These are phyloP conservation scores for Penicillium pulvis DNA, from an alignment of 495 filamentous ascomycete genomes.

Conservation along the genomic window DNA sequence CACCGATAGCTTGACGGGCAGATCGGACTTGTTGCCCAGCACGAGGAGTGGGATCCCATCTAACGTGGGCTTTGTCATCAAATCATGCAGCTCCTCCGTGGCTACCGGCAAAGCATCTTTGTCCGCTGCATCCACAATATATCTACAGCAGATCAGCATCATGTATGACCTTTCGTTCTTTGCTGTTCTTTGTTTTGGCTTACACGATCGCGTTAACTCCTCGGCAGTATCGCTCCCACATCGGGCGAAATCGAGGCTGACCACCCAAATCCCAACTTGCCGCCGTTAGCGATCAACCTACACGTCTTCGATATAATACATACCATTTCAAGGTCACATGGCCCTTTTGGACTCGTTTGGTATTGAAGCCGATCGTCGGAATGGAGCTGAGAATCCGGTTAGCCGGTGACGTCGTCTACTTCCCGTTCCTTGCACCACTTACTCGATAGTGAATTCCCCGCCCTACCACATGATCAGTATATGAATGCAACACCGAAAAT, in stretches of 20 bases:
- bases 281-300: conserved; percentile 13
- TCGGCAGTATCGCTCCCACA: conserved; percentile 99
- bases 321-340: conserved; percentile 98
- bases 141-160: conserved; percentile 46
- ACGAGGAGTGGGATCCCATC: conserved; percentile 94
- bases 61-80: conserved; percentile 83
- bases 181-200: conserved; percentile 17
- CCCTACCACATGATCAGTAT: conserved; percentile 61
- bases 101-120: conserved; percentile 78
- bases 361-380: conserved; percentile 98
- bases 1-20: conserved; percentile 82
- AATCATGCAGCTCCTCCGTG: conserved; percentile 84
- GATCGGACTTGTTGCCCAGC: conserved; percentile 95
- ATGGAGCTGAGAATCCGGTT: conserved; percentile 76
- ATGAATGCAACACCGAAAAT: background rate
- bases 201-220: conserved; percentile 97
- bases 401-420: conserved; percentile 30
- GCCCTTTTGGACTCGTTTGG: conserved; percentile 96
- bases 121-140: conserved; percentile 94
- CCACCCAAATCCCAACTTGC: conserved; percentile 92
- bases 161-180: background rate
- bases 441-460: conserved; percentile 99
- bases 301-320: conserved; percentile 17
- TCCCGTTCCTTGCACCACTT: conserved; percentile 49
- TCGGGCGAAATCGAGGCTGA: conserved; percentile 93